Conservation (phyloP, 345 rosid species). For the Sisymbrium irio region DNA sequence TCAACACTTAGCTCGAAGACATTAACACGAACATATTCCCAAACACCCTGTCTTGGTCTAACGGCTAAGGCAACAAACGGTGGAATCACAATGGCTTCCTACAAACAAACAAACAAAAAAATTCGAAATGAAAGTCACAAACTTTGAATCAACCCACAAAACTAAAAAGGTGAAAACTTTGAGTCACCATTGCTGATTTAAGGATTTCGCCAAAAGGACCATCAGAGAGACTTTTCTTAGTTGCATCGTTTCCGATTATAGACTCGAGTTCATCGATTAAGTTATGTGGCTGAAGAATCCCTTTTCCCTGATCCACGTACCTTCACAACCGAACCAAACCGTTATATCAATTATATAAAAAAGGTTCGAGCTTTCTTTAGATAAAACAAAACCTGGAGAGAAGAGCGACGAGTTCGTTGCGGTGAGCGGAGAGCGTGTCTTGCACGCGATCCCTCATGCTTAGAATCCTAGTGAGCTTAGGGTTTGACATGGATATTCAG, state of each 20-base stretch:
- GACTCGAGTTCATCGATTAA: constrained; percentile 80
- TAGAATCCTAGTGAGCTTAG: constrained; percentile 52
- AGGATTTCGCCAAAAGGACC: constrained; percentile 80
- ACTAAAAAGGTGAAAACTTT: not conserved
- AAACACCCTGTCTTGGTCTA: constrained; percentile 98
- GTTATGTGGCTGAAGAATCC: constrained; percentile 82
- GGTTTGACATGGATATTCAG: constrained; percentile 47
- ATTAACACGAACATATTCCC: constrained; percentile 97
- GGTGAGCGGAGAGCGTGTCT: constrained; percentile 80
- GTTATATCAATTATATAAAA: not conserved
- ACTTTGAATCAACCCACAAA: not conserved
- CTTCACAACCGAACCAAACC: constrained; percentile 35
- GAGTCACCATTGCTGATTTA: constrained; percentile 64
- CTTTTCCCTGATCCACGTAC: constrained; percentile 92
- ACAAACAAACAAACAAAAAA: constrained; percentile 1
- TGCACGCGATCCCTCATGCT: constrained; percentile 91
- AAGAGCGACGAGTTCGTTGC: constrained; percentile 88
- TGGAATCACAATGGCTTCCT: constrained; percentile 97
- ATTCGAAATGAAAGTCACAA: not conserved
- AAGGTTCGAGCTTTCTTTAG: not conserved
- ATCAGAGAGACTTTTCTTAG: constrained; percentile 43
- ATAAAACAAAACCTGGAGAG: constrained; percentile 67
- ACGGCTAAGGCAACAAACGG: constrained; percentile 90
- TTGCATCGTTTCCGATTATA: constrained; percentile 52
- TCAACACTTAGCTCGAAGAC: constrained; percentile 83